A percentile compares a stretch with the other conserved stretches of the same genome.
Conservation (phyloP, 805 yeast genomes). For the Wickerhamiella nectarea region DNA sequence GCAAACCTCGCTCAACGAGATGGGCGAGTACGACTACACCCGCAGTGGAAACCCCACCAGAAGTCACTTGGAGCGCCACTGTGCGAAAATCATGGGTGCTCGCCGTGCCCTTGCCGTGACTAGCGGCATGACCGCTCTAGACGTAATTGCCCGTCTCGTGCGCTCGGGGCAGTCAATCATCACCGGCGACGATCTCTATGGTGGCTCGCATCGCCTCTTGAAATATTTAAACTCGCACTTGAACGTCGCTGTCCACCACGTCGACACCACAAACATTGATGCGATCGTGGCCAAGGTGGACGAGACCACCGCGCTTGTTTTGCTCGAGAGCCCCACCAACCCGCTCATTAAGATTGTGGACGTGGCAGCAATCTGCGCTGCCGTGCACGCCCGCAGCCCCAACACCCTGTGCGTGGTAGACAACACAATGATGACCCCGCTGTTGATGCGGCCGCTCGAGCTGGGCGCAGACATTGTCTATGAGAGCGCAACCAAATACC, state of each 20-base stretch:
- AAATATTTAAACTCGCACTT: constrained; percentile 54
- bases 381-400: constrained; percentile 57
- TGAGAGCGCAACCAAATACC: constrained; percentile 85
- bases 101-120: constrained; percentile 65
- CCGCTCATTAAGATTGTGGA: constrained; percentile 84
- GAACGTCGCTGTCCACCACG: constrained; percentile 54
- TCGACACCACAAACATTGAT: constrained; percentile 66
- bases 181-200: constrained; percentile 91
- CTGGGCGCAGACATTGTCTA: constrained; percentile 84
- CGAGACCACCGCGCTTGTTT: constrained; percentile 54
- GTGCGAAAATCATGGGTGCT: constrained; percentile 71
- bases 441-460: constrained; percentile 71
- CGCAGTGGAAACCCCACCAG: constrained; percentile 93
- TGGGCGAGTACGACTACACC: constrained; percentile 78
- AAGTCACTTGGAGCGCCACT: constrained; percentile 60
- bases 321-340: constrained; percentile 86
- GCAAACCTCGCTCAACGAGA: constrained; percentile 52
- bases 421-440: constrained; percentile 94
- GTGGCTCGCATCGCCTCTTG: constrained; percentile 81
- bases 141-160: constrained; percentile 63
- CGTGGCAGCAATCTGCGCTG: constrained; percentile 47
- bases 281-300: constrained; percentile 44
- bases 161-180: constrained; percentile 77
- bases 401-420: constrained; percentile 75
- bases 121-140: constrained; percentile 87